Evolutionary conservation across 257 asterid genomes (phyloP), one percentile per base, ranked within the genome.

Genomic region (Ilex asprella): DNA sequence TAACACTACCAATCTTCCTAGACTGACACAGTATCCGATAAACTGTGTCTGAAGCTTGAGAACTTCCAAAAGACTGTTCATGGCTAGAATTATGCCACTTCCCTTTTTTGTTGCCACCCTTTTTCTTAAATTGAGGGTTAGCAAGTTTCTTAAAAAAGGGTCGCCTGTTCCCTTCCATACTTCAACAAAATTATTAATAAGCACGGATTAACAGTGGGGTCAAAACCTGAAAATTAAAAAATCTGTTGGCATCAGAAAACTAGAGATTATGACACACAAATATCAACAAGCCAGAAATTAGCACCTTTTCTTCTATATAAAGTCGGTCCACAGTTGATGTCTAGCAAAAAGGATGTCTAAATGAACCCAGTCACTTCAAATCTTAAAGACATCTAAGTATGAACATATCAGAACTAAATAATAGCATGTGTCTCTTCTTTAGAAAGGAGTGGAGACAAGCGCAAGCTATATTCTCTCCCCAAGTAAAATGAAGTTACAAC

Each of bases 1-100:
- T 84, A 21, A 86, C 91, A 69, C 91, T 82, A 58, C 97, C 97
- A 70, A 89, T 76, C 75, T 76, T 89, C 66, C 63, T 75, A 62
- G 91, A 82, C 62, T 76, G 85, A 71, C 94, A 86, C 59, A 86
- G 83, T 71, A 89, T 82, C 29, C 81, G 76, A 58, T 84, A 86
- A 54, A 74, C 71, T 54, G 91, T 86, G 39, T 81, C 94, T 21
- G 89, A 71, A 30, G 67, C 55, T 58, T 67, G 81, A 51, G 76
- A 67, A 64, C 63, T 72, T 72, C 78, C 89, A 47, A 75, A 59
- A 66, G 75, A 72, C 39, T 67, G 69, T 64, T 73, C 86, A 63
- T 35, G 73, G 32, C 63, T 53, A 56, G 84, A 65, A 74, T 71
- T 60, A 58, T 75, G 70, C 70, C 76, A 76, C 53, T 72, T 82